These are phyloP conservation scores for Alternaria sp. DNA, from an alignment of 2,329 filamentous ascomycete species.

Conservation along the genomic window DNA sequence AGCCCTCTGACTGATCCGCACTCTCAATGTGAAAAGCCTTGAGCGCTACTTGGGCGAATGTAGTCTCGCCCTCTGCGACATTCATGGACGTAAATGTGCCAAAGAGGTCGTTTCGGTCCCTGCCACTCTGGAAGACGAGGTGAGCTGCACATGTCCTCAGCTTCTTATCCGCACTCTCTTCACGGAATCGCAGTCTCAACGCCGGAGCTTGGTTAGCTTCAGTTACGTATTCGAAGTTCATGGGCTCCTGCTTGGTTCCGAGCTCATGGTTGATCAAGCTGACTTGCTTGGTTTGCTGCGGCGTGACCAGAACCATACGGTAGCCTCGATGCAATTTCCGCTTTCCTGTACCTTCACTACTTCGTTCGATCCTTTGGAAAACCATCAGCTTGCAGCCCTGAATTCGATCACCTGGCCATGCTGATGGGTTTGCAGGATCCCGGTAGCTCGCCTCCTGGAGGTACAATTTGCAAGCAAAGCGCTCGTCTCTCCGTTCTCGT, in stretches of 20 bases:
- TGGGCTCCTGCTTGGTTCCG: conserved; percentile 64
- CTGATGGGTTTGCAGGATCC: conserved; percentile 71
- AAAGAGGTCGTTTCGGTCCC: conserved; percentile 74
- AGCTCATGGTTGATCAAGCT: conserved; percentile 77
- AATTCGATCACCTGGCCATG: conserved; percentile 78
- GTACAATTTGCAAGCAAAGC: conserved; percentile 70
- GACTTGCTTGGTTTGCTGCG: conserved; percentile 76
- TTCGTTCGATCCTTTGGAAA: conserved; percentile 73
- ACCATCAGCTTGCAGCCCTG: conserved; percentile 74
- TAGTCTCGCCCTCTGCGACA: conserved; percentile 70
- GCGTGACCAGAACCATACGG: conserved; percentile 78
- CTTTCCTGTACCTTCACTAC: conserved; percentile 74
- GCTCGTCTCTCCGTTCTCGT: conserved; percentile 72
- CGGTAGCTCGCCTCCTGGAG: conserved; percentile 82
- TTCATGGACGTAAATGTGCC: conserved; percentile 75
- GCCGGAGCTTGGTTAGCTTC: conserved; percentile 70
- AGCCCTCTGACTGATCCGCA: conserved; percentile 57
- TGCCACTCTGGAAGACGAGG: conserved; percentile 76
- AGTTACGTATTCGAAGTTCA: conserved; percentile 74
- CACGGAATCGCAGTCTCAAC: conserved; percentile 73
- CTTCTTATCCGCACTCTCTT: conserved; percentile 57
- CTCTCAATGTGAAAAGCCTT: conserved; percentile 70
- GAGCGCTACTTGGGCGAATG: conserved; percentile 73
- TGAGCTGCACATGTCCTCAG: conserved; percentile 68
- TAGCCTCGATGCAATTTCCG: conserved; percentile 79